phyloP scores from a whole-genome alignment of 2,329 filamentous ascomycete species.

The Fusarium zealandicum region DNA sequence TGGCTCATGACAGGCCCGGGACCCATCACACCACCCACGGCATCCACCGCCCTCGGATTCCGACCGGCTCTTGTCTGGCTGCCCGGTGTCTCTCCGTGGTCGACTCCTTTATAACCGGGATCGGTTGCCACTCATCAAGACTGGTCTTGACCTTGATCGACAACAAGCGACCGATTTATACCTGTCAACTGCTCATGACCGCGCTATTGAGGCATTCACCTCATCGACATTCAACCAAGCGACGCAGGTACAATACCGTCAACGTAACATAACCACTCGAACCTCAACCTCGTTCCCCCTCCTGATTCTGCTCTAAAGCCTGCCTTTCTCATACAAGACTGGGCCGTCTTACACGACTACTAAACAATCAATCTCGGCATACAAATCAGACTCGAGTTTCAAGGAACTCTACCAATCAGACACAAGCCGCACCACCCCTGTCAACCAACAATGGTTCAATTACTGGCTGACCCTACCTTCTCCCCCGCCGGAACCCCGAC shows the following conservation, averaged over 20 bases:
- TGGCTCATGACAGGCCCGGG: constrained; percentile 37
- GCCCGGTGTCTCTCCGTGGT: constrained; percentile 31
- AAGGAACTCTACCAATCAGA: constrained; percentile 9
- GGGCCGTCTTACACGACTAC: constrained; percentile 11
- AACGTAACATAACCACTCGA: constrained; percentile 32
- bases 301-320: constrained; percentile 9
- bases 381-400: neutral
- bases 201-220: constrained; percentile 38
- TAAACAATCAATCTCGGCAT: neutral
- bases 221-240: constrained; percentile 25
- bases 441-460: constrained; percentile 44
- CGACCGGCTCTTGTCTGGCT: constrained; percentile 36
- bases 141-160: constrained; percentile 13
- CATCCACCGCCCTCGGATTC: constrained; percentile 41
- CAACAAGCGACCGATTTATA: constrained; percentile 27
- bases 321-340: constrained; percentile 6
- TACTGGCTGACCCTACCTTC: constrained; percentile 42
- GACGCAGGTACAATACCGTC: constrained; percentile 30
- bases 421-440: neutral
- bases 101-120: constrained; percentile 40
- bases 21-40: constrained; percentile 42
- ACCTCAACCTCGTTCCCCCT: constrained; percentile 10
- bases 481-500: constrained; percentile 37
- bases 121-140: constrained; percentile 33
- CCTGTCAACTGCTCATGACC: constrained; percentile 37